Percentiles rank a stretch among this genome's conserved stretches.
Conservation (phyloP, 176 grass and related monocot genomes). For the Zoysia pacifica region DNA sequence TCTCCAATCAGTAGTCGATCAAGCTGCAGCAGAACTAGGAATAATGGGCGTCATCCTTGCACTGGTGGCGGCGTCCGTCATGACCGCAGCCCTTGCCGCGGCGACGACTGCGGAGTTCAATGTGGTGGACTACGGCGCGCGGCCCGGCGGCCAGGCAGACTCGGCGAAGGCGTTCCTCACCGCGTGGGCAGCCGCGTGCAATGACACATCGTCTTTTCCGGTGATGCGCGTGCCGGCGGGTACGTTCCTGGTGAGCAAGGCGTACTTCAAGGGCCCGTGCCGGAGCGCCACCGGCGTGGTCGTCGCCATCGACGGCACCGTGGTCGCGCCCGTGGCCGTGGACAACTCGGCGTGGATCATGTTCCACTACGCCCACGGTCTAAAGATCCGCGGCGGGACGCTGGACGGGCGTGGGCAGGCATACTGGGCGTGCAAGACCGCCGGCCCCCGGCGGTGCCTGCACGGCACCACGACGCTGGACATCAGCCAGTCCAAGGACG, state of each 20-base stretch:
- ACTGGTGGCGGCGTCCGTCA: neutral
- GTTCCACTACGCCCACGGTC: conserved; percentile 67
- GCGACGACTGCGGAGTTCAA: conserved; percentile 48
- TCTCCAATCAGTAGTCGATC: neutral
- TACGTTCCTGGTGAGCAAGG: conserved; percentile 48
- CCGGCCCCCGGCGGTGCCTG: conserved; percentile 38
- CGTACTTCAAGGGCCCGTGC: conserved; percentile 55
- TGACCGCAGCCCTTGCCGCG: neutral
- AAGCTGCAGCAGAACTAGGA: neutral
- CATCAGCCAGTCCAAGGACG: conserved; percentile 48
- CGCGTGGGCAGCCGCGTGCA: conserved; percentile 53
- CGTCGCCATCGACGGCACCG: conserved; percentile 47
- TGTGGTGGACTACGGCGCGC: conserved; percentile 58
- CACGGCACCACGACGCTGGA: conserved; percentile 49
- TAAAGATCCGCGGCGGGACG: conserved; percentile 53
- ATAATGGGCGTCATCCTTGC: conserved; percentile 5
- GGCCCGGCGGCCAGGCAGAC: conserved; percentile 38
- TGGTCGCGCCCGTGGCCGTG: conserved; percentile 48
- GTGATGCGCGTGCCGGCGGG: conserved; percentile 58
- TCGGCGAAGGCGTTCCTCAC: conserved; percentile 41
- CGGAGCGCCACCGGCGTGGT: conserved; percentile 35
- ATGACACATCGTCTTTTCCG: no score
- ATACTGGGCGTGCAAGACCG: conserved; percentile 58
- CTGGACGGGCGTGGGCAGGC: conserved; percentile 50
- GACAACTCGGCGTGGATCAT: conserved; percentile 44